These are phyloP conservation scores for Chytriomyces sp. DNA, from an alignment of 192 early-diverging fungal species.

Conservation along the genomic window DNA sequence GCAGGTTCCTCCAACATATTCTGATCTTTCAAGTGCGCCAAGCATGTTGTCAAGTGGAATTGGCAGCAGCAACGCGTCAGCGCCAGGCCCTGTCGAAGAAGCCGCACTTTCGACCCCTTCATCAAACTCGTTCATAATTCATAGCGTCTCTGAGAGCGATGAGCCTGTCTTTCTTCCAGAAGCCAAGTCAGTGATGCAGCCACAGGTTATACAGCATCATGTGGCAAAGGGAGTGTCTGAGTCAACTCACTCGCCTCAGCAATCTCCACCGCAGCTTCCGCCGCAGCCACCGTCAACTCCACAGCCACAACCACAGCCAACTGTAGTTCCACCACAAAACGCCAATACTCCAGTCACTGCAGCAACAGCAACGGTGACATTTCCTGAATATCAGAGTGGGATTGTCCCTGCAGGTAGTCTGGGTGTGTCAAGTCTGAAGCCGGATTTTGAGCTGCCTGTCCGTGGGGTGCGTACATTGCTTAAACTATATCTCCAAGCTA, in stretches of 20 bases:
- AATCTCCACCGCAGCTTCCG: neutral
- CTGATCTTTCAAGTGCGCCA: too few relatives aligned
- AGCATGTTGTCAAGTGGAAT: too few relatives aligned
- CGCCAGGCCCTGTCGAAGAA: neutral
- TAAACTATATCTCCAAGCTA: neutral
- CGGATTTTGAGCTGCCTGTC: slow-evolving; percentile 30
- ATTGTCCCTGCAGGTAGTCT: slow-evolving; percentile 23
- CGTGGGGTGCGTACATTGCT: slow-evolving; percentile 14
- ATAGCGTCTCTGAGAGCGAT: neutral
- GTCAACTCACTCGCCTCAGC: neutral
- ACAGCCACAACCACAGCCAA: neutral
- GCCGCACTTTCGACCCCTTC: neutral
- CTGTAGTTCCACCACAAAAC: neutral
- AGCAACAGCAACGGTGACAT: neutral
- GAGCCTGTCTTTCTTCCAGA: neutral
- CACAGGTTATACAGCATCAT: neutral
- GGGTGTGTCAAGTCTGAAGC: slow-evolving; percentile 25
- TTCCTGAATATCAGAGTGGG: slow-evolving; percentile 1
- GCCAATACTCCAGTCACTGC: neutral
- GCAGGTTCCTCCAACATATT: too few relatives aligned
- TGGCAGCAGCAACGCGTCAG: neutral
- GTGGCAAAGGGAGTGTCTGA: neutral
- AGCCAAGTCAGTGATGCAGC: neutral
- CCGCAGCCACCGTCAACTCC: neutral
- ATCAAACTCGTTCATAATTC: neutral